Evolutionary conservation across 306 rosid genomes (phyloP).

Genomic region (Vachellia pachyceras): DNA sequence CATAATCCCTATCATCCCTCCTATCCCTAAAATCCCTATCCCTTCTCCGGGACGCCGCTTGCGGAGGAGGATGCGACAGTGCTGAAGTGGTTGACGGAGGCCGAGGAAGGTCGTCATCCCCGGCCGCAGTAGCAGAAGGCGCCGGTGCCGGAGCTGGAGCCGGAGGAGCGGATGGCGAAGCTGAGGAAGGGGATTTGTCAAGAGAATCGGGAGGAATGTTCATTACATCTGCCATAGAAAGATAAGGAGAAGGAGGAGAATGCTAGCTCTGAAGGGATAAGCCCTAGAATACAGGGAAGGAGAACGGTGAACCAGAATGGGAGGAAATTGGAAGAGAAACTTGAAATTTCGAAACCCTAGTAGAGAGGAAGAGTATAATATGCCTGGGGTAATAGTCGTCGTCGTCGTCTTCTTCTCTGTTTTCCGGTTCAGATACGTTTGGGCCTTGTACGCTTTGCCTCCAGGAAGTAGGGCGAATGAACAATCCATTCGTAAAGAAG

Average conservation of each 20-base stretch:
- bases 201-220: slow-evolving; percentile 72
- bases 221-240: slow-evolving; percentile 80
- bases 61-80: not conserved
- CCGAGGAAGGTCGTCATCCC: slow-evolving; percentile 36
- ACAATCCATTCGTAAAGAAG: too few relatives aligned
- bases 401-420: too few relatives aligned
- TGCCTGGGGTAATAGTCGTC: not conserved
- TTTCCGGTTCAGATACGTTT: not conserved
- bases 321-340: not conserved
- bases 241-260: not conserved
- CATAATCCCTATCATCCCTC: slow-evolving; percentile 63
- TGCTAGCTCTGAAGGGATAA: not conserved
- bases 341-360: not conserved
- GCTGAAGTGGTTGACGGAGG: not conserved
- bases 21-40: slow-evolving; percentile 61
- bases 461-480: too few relatives aligned
- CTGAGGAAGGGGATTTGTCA: slow-evolving; percentile 58
- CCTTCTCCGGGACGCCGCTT: slow-evolving; percentile 28
- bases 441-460: too few relatives aligned
- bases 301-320: not conserved
- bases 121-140: too few relatives aligned
- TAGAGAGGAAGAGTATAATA: not conserved
- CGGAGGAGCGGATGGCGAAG: slow-evolving; percentile 32
- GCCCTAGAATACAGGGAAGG: not conserved
- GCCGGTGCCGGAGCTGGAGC: slow-evolving; percentile 29